Base-by-base conservation (phyloP, 805 yeast species). In the Candida hispaniensis region DNA sequence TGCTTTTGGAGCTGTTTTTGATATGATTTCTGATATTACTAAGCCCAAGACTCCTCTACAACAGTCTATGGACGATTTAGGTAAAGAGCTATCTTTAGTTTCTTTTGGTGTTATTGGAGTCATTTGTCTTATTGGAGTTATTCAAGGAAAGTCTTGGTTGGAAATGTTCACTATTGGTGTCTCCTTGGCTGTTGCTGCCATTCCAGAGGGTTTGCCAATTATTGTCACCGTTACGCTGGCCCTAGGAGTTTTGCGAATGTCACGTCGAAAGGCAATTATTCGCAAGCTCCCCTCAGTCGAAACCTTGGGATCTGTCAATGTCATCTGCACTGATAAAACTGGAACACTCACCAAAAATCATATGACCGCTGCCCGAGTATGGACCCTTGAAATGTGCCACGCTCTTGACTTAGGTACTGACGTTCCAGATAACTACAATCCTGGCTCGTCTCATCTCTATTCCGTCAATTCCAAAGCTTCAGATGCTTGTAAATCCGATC, bases 131-230 rank as follows among this genome's bases (percentile, higher is more conserved):
- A 67, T 91, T 46, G 99, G 98, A 40, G 67, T 91, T 13, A 40
- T 82, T 30, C 94, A 91, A 61, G 97, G 98, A 30, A 78, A 93
- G 43, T 69, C 80, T 7, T 86, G 96, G 95, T 67, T 91, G 40
- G 97, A 91, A 44, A 91, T 93, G 96, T 88, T 91, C 60, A 95
- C 88, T 56, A 85, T 91, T 40, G 82, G 95, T 1, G 99, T 91
- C 7, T 85, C 96, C 2, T 66, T 91, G 43, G 99, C 98, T 3
- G 99, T 91, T 12, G 99, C 99, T 33, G 98, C 98, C 3, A 91
- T 91, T 48, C 99, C 99, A 4, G 99, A 91, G 59, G 99, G 99
- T 38, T 69, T 91, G 46, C 98, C 99, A 1, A 91, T 91, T 49
- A 91, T 91, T 55, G 98, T 91, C 24, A 88, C 99, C 5, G 98